Evolutionary conservation across 768 basidiomycete species (phyloP).

Genomic region (Mycena haematopus): DNA sequence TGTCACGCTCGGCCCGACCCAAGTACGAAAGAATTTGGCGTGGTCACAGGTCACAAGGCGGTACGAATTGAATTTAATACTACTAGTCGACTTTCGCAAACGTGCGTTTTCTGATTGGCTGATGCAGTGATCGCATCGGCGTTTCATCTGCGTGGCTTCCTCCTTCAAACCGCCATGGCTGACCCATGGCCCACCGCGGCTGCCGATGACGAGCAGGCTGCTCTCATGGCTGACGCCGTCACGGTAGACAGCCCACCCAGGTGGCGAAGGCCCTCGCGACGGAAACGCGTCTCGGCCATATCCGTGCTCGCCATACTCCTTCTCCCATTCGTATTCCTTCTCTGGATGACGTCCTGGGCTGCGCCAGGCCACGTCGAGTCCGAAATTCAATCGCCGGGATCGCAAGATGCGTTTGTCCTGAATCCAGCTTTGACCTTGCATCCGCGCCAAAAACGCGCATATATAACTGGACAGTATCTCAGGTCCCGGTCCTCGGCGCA

Average conservation of each 20-base stretch:
- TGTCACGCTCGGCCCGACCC: too few species aligned
- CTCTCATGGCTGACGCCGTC: not conserved
- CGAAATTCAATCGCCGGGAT: not conserved
- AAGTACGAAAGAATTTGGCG: too few species aligned
- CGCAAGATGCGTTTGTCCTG: conserved; percentile 19
- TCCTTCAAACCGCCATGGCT: not conserved
- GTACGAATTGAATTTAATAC: too few species aligned
- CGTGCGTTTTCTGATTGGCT: too few species aligned
- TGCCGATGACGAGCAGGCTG: not conserved
- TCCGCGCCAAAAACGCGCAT: conserved; percentile 46
- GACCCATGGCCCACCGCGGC: not conserved
- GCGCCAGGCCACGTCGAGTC: not conserved
- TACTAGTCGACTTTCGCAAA: too few species aligned
- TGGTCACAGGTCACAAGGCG: too few species aligned
- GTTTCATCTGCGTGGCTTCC: too few species aligned
- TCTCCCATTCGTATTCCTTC: not conserved
- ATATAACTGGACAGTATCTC: conserved; percentile 49
- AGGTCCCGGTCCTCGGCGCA: conserved; percentile 38
- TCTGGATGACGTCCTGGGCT: not conserved
- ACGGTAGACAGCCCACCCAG: not conserved
- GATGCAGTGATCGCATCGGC: too few species aligned
- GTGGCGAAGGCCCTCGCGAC: not conserved
- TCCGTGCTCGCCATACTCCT: not conserved
- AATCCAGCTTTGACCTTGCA: conserved; percentile 36
- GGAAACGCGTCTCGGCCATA: not conserved